phyloP scores from a whole-genome alignment of 192 early-diverging fungal species.

The Coemansia sp. region DNA sequence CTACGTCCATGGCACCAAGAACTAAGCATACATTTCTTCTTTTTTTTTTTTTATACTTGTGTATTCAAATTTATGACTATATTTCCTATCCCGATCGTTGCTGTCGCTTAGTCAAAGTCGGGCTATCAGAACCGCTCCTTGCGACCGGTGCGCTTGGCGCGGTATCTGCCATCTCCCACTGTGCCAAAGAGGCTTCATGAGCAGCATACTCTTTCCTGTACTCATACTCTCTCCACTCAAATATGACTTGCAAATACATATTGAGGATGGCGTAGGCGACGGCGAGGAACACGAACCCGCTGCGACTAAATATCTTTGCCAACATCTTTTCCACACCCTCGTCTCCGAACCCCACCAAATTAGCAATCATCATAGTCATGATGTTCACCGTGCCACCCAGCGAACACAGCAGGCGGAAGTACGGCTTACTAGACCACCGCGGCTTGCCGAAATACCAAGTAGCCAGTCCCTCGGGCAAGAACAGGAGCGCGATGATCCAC shows the following conservation, averaged over 20 bases:
- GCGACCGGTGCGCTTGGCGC: conserved; percentile 5
- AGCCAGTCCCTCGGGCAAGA: conserved; percentile 82
- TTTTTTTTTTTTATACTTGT: conserved; percentile 7
- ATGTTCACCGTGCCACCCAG: conserved; percentile 84
- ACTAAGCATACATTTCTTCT: not conserved
- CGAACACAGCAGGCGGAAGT: conserved; percentile 80
- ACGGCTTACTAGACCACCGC: conserved; percentile 36
- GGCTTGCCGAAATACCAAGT: conserved; percentile 51
- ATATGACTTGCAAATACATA: conserved; percentile 72
- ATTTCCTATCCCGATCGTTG: conserved; percentile 3
- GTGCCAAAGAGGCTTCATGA: not conserved
- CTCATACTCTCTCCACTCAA: conserved; percentile 78
- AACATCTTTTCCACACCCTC: conserved; percentile 82
- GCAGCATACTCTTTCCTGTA: conserved; percentile 50
- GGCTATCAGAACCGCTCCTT: conserved; percentile 8
- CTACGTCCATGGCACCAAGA: conserved; percentile 16
- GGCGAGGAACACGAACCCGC: conserved; percentile 56
- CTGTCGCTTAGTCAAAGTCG: conserved; percentile 24
- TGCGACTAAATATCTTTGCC: conserved; percentile 58
- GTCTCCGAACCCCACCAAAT: conserved; percentile 95
- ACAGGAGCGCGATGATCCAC: conserved; percentile 84
- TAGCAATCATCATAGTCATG: conserved; percentile 93
- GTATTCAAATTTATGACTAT: conserved; percentile 2
- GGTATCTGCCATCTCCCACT: conserved; percentile 20
- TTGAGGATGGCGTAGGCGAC: conserved; percentile 60